These are phyloP conservation scores for Sporothrix variecibatus DNA, from an alignment of 2,329 filamentous ascomycete species.

Conservation along the genomic window DNA sequence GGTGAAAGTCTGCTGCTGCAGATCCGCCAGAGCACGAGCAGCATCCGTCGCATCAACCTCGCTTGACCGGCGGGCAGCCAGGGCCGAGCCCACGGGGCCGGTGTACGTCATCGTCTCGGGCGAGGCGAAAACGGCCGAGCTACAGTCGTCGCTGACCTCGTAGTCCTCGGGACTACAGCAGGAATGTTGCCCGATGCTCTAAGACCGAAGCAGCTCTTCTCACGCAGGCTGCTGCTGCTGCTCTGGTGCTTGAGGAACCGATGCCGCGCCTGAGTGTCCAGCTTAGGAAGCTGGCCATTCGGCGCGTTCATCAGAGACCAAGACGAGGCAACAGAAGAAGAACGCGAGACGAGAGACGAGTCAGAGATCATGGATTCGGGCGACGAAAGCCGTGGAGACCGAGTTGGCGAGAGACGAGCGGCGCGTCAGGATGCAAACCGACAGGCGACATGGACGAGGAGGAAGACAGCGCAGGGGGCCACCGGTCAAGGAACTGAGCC, in stretches of 20 bases:
- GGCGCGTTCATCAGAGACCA: conserved; percentile 64
- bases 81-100: conserved; percentile 54
- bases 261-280: conserved; percentile 65
- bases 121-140: conserved; percentile 50
- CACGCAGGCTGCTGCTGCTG: conserved; percentile 27
- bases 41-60: conserved; percentile 60
- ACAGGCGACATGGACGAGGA: conserved; percentile 55
- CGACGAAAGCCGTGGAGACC: conserved; percentile 64
- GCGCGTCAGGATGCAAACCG: conserved; percentile 52
- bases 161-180: conserved; percentile 59
- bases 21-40: conserved; percentile 59
- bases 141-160: conserved; percentile 43
- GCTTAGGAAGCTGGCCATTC: conserved; percentile 47
- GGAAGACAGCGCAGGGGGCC: conserved; percentile 42
- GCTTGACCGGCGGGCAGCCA: conserved; percentile 46
- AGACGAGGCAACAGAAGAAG: conserved; percentile 65
- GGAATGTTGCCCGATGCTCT: conserved; percentile 48
- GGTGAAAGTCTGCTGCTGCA: conserved; percentile 53
- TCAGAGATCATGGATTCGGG: conserved; percentile 70
- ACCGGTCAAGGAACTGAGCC: conserved; percentile 55
- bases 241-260: conserved; percentile 61
- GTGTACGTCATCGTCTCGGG: conserved; percentile 56
- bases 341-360: conserved; percentile 61
- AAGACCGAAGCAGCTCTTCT: conserved; percentile 51
- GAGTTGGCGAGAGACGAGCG: conserved; percentile 66